Conservation (phyloP, 352 stramenopile species). For the Achlya hypogyna region DNA sequence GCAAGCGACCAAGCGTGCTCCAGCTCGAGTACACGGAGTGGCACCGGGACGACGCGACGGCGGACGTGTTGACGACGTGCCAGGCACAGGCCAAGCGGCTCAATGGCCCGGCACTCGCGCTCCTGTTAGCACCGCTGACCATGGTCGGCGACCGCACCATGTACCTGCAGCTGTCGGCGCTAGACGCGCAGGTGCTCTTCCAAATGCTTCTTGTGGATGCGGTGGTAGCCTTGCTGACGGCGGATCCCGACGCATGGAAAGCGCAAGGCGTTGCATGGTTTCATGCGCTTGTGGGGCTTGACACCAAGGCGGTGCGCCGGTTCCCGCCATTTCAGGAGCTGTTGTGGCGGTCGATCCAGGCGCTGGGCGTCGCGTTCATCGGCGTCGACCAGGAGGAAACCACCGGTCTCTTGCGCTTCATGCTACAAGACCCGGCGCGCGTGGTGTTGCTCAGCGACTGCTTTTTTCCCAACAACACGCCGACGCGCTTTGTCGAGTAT, state of each 20-base stretch:
- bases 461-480: constrained; percentile 64
- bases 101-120: constrained; percentile 59
- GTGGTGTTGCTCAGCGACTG: constrained; percentile 76
- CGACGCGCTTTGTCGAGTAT: constrained; percentile 75
- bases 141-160: not conserved
- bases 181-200: constrained; percentile 32
- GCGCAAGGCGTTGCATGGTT: constrained; percentile 80
- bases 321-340: constrained; percentile 75
- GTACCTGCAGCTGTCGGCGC: not conserved
- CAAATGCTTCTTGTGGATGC: constrained; percentile 80
- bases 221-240: constrained; percentile 47
- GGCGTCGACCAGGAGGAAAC: constrained; percentile 76
- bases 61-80: constrained; percentile 61
- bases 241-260: constrained; percentile 18
- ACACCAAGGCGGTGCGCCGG: constrained; percentile 73
- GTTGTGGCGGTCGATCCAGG: constrained; percentile 73
- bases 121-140: not conserved
- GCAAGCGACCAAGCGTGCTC: constrained; percentile 49
- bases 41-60: constrained; percentile 56
- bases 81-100: constrained; percentile 51
- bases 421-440: constrained; percentile 73
- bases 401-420: constrained; percentile 65
- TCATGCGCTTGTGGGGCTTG: constrained; percentile 57
- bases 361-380: constrained; percentile 68
- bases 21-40: constrained; percentile 80